These are phyloP conservation scores for Globisporangium lucens DNA, from an alignment of 352 stramenopile genomes.

Conservation along the genomic window DNA sequence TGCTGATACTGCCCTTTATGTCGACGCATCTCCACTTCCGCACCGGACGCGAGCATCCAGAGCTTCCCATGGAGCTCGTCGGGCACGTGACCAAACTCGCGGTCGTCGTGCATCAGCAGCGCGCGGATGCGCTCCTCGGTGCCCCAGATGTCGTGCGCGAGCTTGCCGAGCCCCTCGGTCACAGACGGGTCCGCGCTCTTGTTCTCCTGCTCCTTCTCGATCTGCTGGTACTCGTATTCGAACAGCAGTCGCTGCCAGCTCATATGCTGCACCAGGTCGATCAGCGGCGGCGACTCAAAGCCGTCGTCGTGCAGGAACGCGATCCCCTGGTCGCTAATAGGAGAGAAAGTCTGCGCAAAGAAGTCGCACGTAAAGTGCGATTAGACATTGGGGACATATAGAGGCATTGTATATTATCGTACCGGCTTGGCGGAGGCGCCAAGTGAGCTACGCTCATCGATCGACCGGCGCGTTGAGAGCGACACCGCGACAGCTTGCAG, in stretches of 20 bases:
- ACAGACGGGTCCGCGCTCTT: conserved; percentile 28
- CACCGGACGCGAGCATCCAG: conserved; percentile 78
- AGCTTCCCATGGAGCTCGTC: conserved; percentile 73
- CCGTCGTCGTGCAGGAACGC: conserved; percentile 40
- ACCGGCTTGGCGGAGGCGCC: conserved; percentile 21
- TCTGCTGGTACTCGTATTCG: conserved; percentile 67
- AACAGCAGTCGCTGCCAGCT: conserved; percentile 60
- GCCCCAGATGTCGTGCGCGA: conserved; percentile 75
- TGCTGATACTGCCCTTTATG: conserved; percentile 54
- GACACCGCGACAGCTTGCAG: conserved; percentile 68
- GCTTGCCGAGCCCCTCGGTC: conserved; percentile 52
- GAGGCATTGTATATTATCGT: not conserved
- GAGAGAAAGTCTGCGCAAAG: conserved; percentile 33
- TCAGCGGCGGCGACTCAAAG: conserved; percentile 39
- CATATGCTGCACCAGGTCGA: conserved; percentile 49
- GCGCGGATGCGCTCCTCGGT: conserved; percentile 80
- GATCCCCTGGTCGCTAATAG: conserved; percentile 40
- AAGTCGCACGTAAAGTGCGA: not conserved
- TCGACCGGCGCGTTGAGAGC: conserved; percentile 75
- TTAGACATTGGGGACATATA: not conserved
- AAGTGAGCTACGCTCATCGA: conserved; percentile 74
- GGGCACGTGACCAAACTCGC: conserved; percentile 47
- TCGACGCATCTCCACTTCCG: conserved; percentile 59
- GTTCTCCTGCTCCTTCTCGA: conserved; percentile 42
- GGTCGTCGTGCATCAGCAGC: conserved; percentile 60